These are phyloP conservation scores for Lotmaria passim DNA, from an alignment of 208 protist genomes.

Conservation along the genomic window DNA sequence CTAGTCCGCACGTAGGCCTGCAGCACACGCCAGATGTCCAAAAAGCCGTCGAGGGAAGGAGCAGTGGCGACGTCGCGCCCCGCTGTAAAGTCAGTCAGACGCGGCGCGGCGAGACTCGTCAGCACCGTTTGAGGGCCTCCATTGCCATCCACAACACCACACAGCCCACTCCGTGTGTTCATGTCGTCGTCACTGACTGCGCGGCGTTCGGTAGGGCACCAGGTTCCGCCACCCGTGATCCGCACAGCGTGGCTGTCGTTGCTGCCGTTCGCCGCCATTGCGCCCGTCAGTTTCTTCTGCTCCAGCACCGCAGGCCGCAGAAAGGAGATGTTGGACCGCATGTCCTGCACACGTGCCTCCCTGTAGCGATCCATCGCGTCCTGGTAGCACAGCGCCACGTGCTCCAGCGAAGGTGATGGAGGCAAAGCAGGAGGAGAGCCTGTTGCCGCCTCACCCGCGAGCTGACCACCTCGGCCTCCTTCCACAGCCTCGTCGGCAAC, in stretches of 20 bases:
- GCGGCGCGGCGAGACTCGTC: slow-evolving; percentile 3
- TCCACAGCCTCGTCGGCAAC: no score
- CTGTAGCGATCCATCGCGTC: slow-evolving; percentile 13
- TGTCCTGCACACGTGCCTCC: slow-evolving; percentile 9
- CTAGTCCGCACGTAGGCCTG: slow-evolving; percentile 26
- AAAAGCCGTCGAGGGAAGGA: slow-evolving; percentile 22
- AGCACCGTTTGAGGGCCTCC: no score
- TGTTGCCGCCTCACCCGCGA: no score
- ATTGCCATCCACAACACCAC: no score
- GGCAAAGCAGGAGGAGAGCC: no score
- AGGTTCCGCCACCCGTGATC: neutral
- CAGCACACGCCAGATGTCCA: slow-evolving; percentile 37
- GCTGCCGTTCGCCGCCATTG: neutral
- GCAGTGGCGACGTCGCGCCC: slow-evolving; percentile 11
- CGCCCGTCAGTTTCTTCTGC: slow-evolving; percentile 1
- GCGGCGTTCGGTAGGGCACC: neutral
- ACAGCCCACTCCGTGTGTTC: neutral
- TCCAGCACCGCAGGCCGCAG: slow-evolving; percentile 29
- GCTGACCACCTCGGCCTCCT: no score
- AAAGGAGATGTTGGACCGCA: slow-evolving; percentile 28
- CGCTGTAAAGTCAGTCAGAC: slow-evolving; percentile 23
- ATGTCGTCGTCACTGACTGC: neutral
- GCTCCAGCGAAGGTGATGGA: slow-evolving; percentile 3
- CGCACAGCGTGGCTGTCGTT: neutral
- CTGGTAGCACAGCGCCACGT: slow-evolving; percentile 4